Evolutionary conservation across 371 early-diverging fungal species (phyloP).

Genomic region (Mucor irregularis): DNA sequence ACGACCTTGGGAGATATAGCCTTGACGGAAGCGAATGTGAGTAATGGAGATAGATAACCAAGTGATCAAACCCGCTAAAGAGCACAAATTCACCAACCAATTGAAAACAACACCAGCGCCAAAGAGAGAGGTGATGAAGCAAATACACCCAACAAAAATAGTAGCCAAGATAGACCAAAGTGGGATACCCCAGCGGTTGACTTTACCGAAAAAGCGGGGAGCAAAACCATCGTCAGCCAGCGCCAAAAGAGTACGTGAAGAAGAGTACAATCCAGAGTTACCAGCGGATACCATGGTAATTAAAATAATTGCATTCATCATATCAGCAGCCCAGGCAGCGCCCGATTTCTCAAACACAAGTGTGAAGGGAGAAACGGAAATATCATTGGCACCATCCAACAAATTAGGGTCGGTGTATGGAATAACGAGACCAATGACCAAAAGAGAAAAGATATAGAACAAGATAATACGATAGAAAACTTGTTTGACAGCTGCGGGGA

Average conservation of each 20-base stretch:
- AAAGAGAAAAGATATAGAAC: slow-evolving; percentile 73
- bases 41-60: slow-evolving; percentile 82
- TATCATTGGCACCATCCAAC: slow-evolving; percentile 40
- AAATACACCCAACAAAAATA: slow-evolving; percentile 60
- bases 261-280: slow-evolving; percentile 79
- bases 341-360: slow-evolving; percentile 73
- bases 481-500: slow-evolving; percentile 74
- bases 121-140: slow-evolving; percentile 55
- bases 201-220: slow-evolving; percentile 59
- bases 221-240: slow-evolving; percentile 73
- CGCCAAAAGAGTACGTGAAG: slow-evolving; percentile 70
- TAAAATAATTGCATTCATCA: slow-evolving; percentile 82
- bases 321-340: slow-evolving; percentile 62
- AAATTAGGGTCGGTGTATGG: slow-evolving; percentile 64
- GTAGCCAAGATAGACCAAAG: slow-evolving; percentile 59
- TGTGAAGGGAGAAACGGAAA: slow-evolving; percentile 72
- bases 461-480: slow-evolving; percentile 77
- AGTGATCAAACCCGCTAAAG: slow-evolving; percentile 78
- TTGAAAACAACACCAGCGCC: slow-evolving; percentile 71
- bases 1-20: slow-evolving; percentile 71
- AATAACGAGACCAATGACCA: slow-evolving; percentile 73
- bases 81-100: slow-evolving; percentile 72
- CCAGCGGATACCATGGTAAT: slow-evolving; percentile 77
- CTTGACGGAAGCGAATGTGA: slow-evolving; percentile 86
- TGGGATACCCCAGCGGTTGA: slow-evolving; percentile 69